These are phyloP conservation scores for Yamadazyma tumulicola DNA, from an alignment of 805 yeast species.

Conservation along the genomic window DNA sequence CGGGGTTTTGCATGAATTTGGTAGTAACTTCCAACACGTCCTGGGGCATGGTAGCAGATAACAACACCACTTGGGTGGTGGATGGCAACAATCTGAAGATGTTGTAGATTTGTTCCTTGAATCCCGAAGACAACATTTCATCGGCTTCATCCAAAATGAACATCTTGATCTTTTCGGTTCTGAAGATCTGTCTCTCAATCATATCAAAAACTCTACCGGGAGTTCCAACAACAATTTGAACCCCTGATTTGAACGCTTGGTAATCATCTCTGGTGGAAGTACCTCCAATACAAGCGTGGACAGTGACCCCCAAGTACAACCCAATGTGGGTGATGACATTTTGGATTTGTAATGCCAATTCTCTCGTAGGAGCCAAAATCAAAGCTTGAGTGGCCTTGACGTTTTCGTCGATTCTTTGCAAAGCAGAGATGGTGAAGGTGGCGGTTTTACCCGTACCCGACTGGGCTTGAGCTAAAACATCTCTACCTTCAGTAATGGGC, in stretches of 20 bases:
- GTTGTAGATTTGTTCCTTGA: slow-evolving; percentile 93
- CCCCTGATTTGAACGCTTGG: slow-evolving; percentile 78
- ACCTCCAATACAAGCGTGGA: slow-evolving; percentile 98
- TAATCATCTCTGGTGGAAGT: slow-evolving; percentile 85
- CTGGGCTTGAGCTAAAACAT: slow-evolving; percentile 78
- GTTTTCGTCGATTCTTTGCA: slow-evolving; percentile 70
- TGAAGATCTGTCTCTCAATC: slow-evolving; percentile 86
- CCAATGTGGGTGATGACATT: slow-evolving; percentile 89
- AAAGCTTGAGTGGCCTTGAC: slow-evolving; percentile 83
- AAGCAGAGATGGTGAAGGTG: slow-evolving; percentile 72
- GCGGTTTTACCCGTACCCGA: slow-evolving; percentile 94
- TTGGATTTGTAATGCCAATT: slow-evolving; percentile 93
- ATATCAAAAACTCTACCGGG: slow-evolving; percentile 97
- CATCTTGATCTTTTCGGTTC: slow-evolving; percentile 84
- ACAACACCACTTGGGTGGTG: slow-evolving; percentile 88
- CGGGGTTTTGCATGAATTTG: slow-evolving; percentile 93
- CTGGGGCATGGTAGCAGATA: slow-evolving; percentile 91
- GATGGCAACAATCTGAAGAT: slow-evolving; percentile 86
- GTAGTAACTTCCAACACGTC: slow-evolving; percentile 89
- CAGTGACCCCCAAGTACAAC: slow-evolving; percentile 81
- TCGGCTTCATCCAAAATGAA: slow-evolving; percentile 97
- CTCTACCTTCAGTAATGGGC: slow-evolving; percentile 73
- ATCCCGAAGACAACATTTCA: slow-evolving; percentile 90
- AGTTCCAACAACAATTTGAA: slow-evolving; percentile 94
- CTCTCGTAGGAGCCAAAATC: slow-evolving; percentile 96